Percentiles rank a stretch among this genome's conserved stretches.
These are phyloP conservation scores for Taphrina wiesneri DNA, from an alignment of 1,139 yeast species.

Conservation along the genomic window DNA sequence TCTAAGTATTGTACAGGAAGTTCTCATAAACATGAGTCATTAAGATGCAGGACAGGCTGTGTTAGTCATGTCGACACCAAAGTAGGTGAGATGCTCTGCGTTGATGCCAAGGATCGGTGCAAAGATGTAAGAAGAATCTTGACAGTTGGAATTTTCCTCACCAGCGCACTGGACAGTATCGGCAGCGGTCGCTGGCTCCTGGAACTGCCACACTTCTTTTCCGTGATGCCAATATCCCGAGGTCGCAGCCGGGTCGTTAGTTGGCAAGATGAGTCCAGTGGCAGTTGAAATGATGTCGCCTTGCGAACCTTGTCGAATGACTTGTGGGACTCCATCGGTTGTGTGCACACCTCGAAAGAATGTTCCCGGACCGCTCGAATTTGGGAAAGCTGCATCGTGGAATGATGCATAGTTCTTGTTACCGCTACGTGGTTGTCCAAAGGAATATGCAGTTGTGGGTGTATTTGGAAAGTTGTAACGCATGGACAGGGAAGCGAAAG, in stretches of 20 bases:
- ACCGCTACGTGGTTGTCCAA: not conserved
- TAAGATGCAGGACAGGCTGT: not conserved
- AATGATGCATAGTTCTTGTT: not conserved
- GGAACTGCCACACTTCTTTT: conserved; percentile 2
- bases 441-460: not conserved
- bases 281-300: not conserved
- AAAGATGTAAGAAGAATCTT: conserved; percentile 1
- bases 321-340: conserved; percentile 1
- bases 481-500: conserved; percentile 1
- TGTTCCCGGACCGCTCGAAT: not conserved
- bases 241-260: not conserved
- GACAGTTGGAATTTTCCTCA: not conserved
- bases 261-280: not conserved
- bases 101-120: not conserved
- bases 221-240: conserved; percentile 9
- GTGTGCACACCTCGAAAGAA: not conserved
- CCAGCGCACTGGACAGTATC: conserved; percentile 2
- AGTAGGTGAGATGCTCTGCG: not conserved
- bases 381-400: not conserved
- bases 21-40: too few species aligned
- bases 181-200: conserved; percentile 1
- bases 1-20: too few species aligned
- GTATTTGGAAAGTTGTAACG: not conserved
- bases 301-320: not conserved
- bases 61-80: not conserved